Evolutionary conservation across 1,284 basidiomycete genomes (phyloP), one percentile per base, ranked within the genome.

Genomic region (Exsudoporus floridanus): DNA sequence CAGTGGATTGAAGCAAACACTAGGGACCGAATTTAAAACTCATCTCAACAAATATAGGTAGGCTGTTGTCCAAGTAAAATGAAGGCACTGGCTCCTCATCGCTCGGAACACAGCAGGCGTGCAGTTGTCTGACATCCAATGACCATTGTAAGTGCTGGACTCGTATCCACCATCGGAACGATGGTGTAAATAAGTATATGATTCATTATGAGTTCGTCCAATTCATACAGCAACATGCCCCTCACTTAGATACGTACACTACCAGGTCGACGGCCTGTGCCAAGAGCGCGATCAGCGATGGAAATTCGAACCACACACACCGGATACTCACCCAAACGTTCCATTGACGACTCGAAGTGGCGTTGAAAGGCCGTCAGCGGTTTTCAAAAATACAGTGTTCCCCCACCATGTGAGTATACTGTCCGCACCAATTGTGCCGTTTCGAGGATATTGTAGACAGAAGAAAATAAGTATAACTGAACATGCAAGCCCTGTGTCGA

Each of bases 391-490:
- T 18, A 77, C 80, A 2, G 70, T 77, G 56, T 82, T 82, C 16
- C 80, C 80, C 80, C 80, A 82, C 80, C 80, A 82, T 5, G 54
- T 56, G 46, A 69, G 70, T 39, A 82, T 56, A 13, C 57, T 77
- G 53, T 72, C 64, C 50, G 39, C 48, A 18, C 77, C 79, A n/a
- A 81, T 76, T 10, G 60, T 59, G 5, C 78, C 77, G 53, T 77
- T 74, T 9, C 23, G 10, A 1, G 77, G 77, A 46, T 69, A 79
- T 60, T 80, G 75, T 23, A 79, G 63, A 50, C 72, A 72, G 61
- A 80, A 80, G 64, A 77, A 80, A 12, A 79, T 73, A 5, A 80
- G 52, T 12, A 79, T 59, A 3, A 73, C 71, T 6, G 71, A 70
- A 33, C 77, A 62, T 0, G 78, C 78, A 3, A 78, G 71, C 18